These are phyloP conservation scores for Phytopythium helicoides DNA, from an alignment of 352 stramenopile genomes.

Conservation along the genomic window DNA sequence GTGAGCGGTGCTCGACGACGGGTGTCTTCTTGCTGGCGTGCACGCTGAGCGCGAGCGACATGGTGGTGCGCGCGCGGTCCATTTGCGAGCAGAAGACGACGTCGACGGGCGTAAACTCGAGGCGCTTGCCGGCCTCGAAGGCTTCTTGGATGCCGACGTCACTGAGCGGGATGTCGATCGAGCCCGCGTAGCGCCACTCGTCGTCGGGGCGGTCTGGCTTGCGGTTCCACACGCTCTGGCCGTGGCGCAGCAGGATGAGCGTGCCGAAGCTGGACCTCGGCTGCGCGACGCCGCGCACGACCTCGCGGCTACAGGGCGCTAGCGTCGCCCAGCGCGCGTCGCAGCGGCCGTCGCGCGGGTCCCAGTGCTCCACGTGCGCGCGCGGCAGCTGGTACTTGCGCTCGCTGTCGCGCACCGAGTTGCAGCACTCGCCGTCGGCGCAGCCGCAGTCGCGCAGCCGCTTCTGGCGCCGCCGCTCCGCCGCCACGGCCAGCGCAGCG, in stretches of 20 bases:
- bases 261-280: conserved; percentile 61
- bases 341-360: conserved; percentile 47
- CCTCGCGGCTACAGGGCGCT: conserved; percentile 20
- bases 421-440: conserved; percentile 74
- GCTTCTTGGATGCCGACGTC: conserved; percentile 84
- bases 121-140: conserved; percentile 68
- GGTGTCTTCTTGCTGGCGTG: conserved; percentile 83
- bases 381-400: conserved; percentile 69
- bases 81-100: conserved; percentile 86
- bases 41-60: conserved; percentile 75
- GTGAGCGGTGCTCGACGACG: conserved; percentile 71
- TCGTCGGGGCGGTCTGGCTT: conserved; percentile 70
- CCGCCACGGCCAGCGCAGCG: conserved; percentile 18
- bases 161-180: conserved; percentile 79
- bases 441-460: conserved; percentile 47
- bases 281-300: conserved; percentile 14
- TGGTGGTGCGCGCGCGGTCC: conserved; percentile 74
- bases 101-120: conserved; percentile 79
- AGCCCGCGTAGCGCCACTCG: conserved; percentile 80
- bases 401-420: conserved; percentile 52
- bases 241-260: conserved; percentile 81
- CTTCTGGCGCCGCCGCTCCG: conserved; percentile 28
- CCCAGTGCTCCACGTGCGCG: conserved; percentile 72
- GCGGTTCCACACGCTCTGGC: conserved; percentile 85
- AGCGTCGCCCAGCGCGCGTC: conserved; percentile 56